phyloP scores from a whole-genome alignment of 495 filamentous ascomycete species.

The Penicillium diatomitis region DNA sequence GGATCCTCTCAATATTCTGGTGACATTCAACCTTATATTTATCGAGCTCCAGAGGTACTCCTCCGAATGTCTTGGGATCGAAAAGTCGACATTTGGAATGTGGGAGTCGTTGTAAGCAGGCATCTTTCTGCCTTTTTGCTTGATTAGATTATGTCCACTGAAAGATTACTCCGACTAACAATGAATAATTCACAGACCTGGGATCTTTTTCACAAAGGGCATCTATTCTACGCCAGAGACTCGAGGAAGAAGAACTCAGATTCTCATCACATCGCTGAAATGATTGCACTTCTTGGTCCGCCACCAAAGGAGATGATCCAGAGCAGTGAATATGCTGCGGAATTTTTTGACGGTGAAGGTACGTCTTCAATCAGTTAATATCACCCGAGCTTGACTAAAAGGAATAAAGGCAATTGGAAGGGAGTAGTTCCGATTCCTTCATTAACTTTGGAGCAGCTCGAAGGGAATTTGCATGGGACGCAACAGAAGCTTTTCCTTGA shows the following conservation, averaged over 20 bases:
- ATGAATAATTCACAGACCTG: constrained; percentile 11
- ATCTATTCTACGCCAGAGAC: constrained; percentile 33
- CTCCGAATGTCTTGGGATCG: constrained; percentile 27
- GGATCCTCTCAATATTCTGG: constrained; percentile 5
- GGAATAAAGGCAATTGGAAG: constrained; percentile 9
- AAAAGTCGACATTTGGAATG: constrained; percentile 35
- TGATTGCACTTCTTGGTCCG: constrained; percentile 32
- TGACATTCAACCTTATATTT: constrained; percentile 21
- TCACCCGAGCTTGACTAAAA: neutral
- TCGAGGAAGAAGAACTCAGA: constrained; percentile 22
- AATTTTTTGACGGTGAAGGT: constrained; percentile 14
- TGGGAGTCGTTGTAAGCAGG: constrained; percentile 31
- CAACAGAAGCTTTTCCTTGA: constrained; percentile 26
- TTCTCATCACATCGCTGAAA: constrained; percentile 31
- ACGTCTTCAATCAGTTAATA: neutral
- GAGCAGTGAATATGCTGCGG: constrained; percentile 16
- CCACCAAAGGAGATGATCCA: constrained; percentile 29
- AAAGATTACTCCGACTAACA: neutral
- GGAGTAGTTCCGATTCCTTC: constrained; percentile 4
- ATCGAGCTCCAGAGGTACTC: constrained; percentile 34
- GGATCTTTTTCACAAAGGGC: constrained; percentile 34
- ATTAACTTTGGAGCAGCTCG: constrained; percentile 10
- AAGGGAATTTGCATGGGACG: constrained; percentile 17
- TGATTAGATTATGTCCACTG: too few relatives aligned
- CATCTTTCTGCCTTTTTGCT: too few relatives aligned